Evolutionary conservation across 2,329 filamentous ascomycete species (phyloP).

Genomic region (Rachicladosporium sp.): DNA sequence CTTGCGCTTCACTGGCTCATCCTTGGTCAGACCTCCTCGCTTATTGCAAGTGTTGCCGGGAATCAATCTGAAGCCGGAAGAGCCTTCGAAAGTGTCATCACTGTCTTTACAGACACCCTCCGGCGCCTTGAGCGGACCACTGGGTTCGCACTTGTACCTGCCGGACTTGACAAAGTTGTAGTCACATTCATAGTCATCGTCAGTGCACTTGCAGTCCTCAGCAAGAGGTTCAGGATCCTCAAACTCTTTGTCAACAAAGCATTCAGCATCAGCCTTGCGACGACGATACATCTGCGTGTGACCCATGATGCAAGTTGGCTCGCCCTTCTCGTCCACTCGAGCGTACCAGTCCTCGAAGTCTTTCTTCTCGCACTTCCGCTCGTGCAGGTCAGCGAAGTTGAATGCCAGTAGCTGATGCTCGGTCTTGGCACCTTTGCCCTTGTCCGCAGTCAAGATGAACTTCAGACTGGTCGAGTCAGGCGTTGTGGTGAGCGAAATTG

Average conservation of each 20-base stretch:
- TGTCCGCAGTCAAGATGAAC: slow-evolving; percentile 62
- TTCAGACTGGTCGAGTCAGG: slow-evolving; percentile 88
- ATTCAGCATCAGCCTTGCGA: slow-evolving; percentile 76
- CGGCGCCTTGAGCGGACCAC: slow-evolving; percentile 51
- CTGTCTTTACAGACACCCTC: slow-evolving; percentile 61
- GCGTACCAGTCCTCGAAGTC: slow-evolving; percentile 88
- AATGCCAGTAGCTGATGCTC: slow-evolving; percentile 60
- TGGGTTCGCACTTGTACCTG: slow-evolving; percentile 54
- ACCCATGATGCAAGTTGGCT: slow-evolving; percentile 87
- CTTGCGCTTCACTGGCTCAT: slow-evolving; percentile 51
- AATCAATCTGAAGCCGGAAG: slow-evolving; percentile 84
- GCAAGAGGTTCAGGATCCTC: slow-evolving; percentile 60
- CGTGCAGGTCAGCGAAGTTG: slow-evolving; percentile 72
- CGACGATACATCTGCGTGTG: slow-evolving; percentile 79
- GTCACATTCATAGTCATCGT: slow-evolving; percentile 88
- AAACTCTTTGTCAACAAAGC: slow-evolving; percentile 79
- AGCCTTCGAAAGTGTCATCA: slow-evolving; percentile 65
- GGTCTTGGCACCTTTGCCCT: slow-evolving; percentile 39
- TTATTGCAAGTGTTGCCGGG: slow-evolving; percentile 46
- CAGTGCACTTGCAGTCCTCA: slow-evolving; percentile 68
- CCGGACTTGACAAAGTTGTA: slow-evolving; percentile 62
- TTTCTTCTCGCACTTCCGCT: slow-evolving; percentile 60
- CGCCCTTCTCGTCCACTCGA: slow-evolving; percentile 63
- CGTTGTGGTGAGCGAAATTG: slow-evolving; percentile 69
- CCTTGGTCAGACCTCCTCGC: slow-evolving; percentile 28